These are phyloP conservation scores for Ophiostoma perfectum DNA, from an alignment of 2,329 filamentous ascomycete species.

Conservation along the genomic window DNA sequence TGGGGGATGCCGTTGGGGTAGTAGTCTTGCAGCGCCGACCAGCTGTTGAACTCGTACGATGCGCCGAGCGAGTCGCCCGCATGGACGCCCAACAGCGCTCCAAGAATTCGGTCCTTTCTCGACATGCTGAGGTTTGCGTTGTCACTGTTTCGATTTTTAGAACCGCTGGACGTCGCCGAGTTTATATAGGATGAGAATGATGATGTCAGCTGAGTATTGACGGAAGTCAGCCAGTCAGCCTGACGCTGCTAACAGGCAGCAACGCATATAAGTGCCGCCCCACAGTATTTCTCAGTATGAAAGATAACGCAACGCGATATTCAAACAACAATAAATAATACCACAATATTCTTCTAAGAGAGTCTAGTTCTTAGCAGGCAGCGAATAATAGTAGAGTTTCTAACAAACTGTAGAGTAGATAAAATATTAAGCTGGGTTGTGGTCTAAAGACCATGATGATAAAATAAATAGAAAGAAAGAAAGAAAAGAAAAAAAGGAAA, in stretches of 20 bases:
- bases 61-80: constrained; percentile 45
- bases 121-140: background rate
- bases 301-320: too few species aligned
- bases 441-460: too few species aligned
- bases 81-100: constrained; percentile 44
- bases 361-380: too few species aligned
- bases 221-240: background rate
- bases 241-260: background rate
- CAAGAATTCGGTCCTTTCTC: constrained; percentile 33
- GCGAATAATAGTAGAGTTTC: too few species aligned
- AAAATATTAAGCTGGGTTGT: background rate
- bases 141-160: background rate
- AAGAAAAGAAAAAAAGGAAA: background rate
- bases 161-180: background rate
- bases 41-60: constrained; percentile 40
- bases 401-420: too few species aligned
- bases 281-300: too few species aligned
- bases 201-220: background rate
- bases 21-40: constrained; percentile 31
- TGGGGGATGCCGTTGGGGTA: constrained; percentile 38
- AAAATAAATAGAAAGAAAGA: too few species aligned
- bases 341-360: too few species aligned
- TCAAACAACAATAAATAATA: too few species aligned
- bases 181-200: background rate
- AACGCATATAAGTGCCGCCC: too few species aligned